phyloP scores from a whole-genome alignment of 2,329 filamentous ascomycete genomes.

The Amauroascus niger region DNA sequence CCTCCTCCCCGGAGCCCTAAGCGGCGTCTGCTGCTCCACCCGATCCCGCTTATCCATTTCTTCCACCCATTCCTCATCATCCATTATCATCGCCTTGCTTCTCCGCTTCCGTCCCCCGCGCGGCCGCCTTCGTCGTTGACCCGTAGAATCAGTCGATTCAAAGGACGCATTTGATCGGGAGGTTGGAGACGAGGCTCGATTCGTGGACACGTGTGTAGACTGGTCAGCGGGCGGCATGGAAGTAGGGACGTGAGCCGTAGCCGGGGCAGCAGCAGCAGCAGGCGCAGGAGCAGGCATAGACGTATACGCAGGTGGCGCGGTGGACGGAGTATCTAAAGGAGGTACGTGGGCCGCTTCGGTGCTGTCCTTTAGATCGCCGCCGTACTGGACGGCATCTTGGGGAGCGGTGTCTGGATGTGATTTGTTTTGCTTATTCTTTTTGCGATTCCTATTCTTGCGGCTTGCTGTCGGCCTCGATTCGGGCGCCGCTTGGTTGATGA shows the following conservation, averaged over 20 bases:
- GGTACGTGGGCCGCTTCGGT: not conserved
- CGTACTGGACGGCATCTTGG: not conserved
- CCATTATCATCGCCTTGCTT: slow-evolving; percentile 1
- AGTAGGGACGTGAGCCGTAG: not conserved
- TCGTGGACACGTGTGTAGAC: not conserved
- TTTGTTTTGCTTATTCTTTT: not conserved
- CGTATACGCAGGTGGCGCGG: slow-evolving; percentile 6
- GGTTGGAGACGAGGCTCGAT: not conserved
- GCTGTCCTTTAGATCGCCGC: not conserved
- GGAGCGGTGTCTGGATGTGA: not conserved
- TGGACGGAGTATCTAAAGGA: slow-evolving; percentile 1
- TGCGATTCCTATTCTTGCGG: slow-evolving; percentile 3
- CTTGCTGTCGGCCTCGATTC: not conserved
- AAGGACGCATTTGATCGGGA: slow-evolving; percentile 3
- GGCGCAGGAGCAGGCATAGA: not conserved
- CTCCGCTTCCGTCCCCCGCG: slow-evolving; percentile 1
- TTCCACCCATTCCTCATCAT: not conserved
- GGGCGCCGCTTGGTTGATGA: not conserved
- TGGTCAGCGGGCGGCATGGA: not conserved
- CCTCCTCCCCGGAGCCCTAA: not conserved
- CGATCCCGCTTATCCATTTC: not conserved
- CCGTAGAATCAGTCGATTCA: not conserved
- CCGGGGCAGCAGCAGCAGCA: too few relatives aligned
- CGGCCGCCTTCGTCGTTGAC: not conserved
- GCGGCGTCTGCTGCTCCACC: not conserved